phyloP scores from a whole-genome alignment of 805 yeast species.

The Candida qinlingensis region DNA sequence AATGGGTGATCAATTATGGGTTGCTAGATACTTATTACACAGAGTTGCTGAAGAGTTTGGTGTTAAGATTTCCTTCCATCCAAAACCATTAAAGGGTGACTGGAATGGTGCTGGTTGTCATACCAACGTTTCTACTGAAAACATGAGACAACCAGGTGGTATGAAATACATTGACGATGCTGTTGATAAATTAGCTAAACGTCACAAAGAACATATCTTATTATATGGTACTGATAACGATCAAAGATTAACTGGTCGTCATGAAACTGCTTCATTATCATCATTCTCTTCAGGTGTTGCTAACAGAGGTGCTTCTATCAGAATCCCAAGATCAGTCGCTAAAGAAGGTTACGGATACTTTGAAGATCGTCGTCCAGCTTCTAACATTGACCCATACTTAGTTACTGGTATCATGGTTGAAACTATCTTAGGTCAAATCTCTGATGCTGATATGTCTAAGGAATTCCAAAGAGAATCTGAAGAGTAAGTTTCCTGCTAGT shows the following conservation, averaged over 20 bases:
- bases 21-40: constrained; percentile 86
- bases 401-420: constrained; percentile 98
- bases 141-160: constrained; percentile 94
- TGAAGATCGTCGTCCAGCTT: constrained; percentile 99
- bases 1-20: constrained; percentile 98
- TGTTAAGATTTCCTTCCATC: constrained; percentile 97
- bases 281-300: constrained; percentile 96
- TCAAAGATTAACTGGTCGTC: constrained; percentile 93
- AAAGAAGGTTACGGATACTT: constrained; percentile 97
- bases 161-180: constrained; percentile 92
- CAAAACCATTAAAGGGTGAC: constrained; percentile 97
- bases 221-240: constrained; percentile 95
- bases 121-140: constrained; percentile 92
- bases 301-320: constrained; percentile 98
- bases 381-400: constrained; percentile 97
- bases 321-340: constrained; percentile 98
- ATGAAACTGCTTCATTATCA: constrained; percentile 95
- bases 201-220: constrained; percentile 94
- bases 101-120: constrained; percentile 99
- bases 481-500: constrained; percentile 3
- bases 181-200: constrained; percentile 85
- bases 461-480: constrained; percentile 74
- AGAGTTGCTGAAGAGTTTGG: constrained; percentile 99
- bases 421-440: constrained; percentile 91
- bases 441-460: constrained; percentile 91